phyloP scores from a whole-genome alignment of 2,329 filamentous ascomycete species.

The Beauveria sp. region DNA sequence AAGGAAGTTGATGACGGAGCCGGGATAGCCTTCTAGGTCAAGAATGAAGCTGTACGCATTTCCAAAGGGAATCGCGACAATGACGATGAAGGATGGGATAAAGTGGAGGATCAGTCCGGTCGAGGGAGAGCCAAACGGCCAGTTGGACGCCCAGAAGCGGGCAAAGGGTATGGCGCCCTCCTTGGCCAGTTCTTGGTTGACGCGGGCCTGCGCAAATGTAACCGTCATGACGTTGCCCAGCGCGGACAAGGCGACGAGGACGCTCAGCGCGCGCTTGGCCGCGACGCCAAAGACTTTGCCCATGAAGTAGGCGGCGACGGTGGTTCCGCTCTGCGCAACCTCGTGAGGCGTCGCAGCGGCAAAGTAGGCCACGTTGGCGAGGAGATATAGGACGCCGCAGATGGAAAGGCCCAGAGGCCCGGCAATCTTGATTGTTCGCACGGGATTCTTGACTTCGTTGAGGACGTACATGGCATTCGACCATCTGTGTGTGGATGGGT shows the following conservation, averaged over 20 bases:
- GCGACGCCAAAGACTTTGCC: constrained; percentile 14
- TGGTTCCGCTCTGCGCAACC: constrained; percentile 14
- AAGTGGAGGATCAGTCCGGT: constrained; percentile 14
- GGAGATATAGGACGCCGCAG: constrained; percentile 14
- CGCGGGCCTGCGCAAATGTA: constrained; percentile 15
- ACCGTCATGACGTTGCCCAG: constrained; percentile 16
- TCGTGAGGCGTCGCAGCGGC: constrained; percentile 13
- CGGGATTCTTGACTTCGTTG: constrained; percentile 14
- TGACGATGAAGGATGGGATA: constrained; percentile 16
- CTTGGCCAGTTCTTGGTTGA: constrained; percentile 16
- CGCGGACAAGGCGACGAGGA: constrained; percentile 15
- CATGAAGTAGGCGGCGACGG: constrained; percentile 16
- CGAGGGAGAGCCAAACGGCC: constrained; percentile 15
- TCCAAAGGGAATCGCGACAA: constrained; percentile 17
- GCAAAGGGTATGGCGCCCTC: constrained; percentile 14
- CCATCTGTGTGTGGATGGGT: constrained; percentile 4
- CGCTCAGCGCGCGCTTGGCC: constrained; percentile 14
- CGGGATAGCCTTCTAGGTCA: constrained; percentile 14
- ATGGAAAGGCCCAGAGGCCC: constrained; percentile 14
- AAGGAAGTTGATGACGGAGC: constrained; percentile 14
- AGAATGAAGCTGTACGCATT: constrained; percentile 15
- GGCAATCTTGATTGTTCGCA: constrained; percentile 15
- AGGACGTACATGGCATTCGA: constrained; percentile 16
- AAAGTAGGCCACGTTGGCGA: constrained; percentile 15
- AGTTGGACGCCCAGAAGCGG: constrained; percentile 15